Conservation (phyloP, 2,329 filamentous ascomycete genomes). For the Cytospora mali region DNA sequence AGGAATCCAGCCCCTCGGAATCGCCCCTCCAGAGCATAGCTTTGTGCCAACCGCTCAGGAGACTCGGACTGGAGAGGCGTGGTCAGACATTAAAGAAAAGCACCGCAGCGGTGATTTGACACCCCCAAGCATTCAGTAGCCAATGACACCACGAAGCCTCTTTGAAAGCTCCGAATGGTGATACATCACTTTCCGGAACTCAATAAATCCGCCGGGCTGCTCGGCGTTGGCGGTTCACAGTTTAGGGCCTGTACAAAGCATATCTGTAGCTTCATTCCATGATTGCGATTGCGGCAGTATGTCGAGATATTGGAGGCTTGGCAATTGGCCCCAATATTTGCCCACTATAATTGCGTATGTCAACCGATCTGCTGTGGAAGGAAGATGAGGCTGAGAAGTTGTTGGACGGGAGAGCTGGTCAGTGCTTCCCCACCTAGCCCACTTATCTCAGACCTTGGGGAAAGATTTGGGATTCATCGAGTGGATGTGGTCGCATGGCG, state of each 20-base stretch:
- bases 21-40: neutral
- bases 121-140: neutral
- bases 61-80: neutral
- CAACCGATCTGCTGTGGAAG: neutral
- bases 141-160: neutral
- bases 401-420: neutral
- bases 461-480: conserved; percentile 6
- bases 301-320: neutral
- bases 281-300: neutral
- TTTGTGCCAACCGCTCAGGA: neutral
- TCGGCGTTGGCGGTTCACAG: neutral
- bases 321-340: neutral
- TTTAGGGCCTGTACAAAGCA: neutral
- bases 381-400: neutral
- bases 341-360: neutral
- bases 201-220: neutral
- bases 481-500: conserved; percentile 1
- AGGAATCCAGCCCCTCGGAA: neutral
- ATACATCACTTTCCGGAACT: neutral
- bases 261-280: neutral
- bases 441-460: conserved; percentile 1
- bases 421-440: neutral
- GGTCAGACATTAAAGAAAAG: neutral
- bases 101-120: neutral
- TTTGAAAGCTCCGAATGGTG: neutral